These are phyloP conservation scores for carrot (Daucus carota) DNA, from an alignment of 129 eudicot species.

Conservation along the genomic window DNA sequence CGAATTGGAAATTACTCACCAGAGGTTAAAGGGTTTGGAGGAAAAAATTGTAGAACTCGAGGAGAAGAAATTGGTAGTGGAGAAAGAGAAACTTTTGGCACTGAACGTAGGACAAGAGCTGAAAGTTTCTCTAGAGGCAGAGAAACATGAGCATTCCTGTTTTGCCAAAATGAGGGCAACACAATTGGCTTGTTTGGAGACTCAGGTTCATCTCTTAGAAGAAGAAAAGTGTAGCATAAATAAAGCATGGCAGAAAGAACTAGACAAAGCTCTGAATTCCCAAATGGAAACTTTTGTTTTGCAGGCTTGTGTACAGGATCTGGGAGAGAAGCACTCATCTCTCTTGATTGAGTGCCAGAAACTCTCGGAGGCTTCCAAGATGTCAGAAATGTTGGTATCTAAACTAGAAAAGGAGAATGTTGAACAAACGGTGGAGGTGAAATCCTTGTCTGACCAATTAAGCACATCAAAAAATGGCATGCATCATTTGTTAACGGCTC, in stretches of 20 bases:
- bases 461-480: slow-evolving; percentile 43
- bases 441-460: slow-evolving; percentile 46
- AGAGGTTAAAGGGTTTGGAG: slow-evolving; percentile 46
- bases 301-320: slow-evolving; percentile 41
- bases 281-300: slow-evolving; percentile 62
- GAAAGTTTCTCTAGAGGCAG: slow-evolving; percentile 41
- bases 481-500: slow-evolving; percentile 37
- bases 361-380: slow-evolving; percentile 41
- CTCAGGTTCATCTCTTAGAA: slow-evolving; percentile 39
- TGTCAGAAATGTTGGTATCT: slow-evolving; percentile 44
- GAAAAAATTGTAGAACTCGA: slow-evolving; percentile 45
- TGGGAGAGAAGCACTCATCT: slow-evolving; percentile 40
- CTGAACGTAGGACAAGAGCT: slow-evolving; percentile 48
- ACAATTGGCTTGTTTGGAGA: slow-evolving; percentile 31
- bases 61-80: slow-evolving; percentile 41
- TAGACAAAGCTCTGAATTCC: slow-evolving; percentile 43
- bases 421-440: slow-evolving; percentile 32
- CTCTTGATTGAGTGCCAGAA: slow-evolving; percentile 39
- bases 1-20: slow-evolving; percentile 44
- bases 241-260: slow-evolving; percentile 43
- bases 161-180: slow-evolving; percentile 30
- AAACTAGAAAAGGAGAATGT: slow-evolving; percentile 38
- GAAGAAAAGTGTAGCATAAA: slow-evolving; percentile 37
- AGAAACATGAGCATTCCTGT: slow-evolving; percentile 50
- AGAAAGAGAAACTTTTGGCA: slow-evolving; percentile 56